These are phyloP conservation scores for Voacanga thouarsii DNA, from an alignment of 257 asterid genomes.

Conservation along the genomic window DNA sequence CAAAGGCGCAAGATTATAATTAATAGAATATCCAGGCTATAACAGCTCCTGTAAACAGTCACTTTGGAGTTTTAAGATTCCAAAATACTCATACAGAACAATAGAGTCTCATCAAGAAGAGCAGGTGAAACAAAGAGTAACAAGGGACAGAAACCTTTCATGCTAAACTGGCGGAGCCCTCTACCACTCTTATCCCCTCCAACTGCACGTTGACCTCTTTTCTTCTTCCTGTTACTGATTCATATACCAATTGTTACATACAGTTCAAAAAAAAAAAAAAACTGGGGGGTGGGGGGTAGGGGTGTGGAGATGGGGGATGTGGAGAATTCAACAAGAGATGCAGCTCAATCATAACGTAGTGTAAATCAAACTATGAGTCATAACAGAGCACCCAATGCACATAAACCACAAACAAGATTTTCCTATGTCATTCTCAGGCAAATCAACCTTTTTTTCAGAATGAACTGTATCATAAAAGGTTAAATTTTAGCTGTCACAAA, in stretches of 20 bases:
- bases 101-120: not conserved
- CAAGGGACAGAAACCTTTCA: slow-evolving; percentile 62
- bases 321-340: not conserved
- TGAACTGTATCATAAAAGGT: not conserved
- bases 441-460: slow-evolving; percentile 3
- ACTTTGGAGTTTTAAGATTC: not conserved
- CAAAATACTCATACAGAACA: not conserved
- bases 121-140: not conserved
- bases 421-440: not conserved
- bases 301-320: too few relatives aligned
- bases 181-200: slow-evolving; percentile 94
- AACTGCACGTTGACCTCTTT: slow-evolving; percentile 91
- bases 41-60: not conserved
- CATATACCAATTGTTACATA: not conserved
- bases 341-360: not conserved
- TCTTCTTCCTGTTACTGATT: slow-evolving; percentile 74
- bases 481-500: not conserved
- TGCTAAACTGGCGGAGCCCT: slow-evolving; percentile 99
- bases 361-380: not conserved
- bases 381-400: not conserved
- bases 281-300: too few relatives aligned
- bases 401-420: not conserved
- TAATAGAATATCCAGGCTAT: not conserved
- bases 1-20: slow-evolving; percentile 1
- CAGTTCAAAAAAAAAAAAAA: not conserved